A percentile compares a stretch with the other conserved stretches of the same genome.
Evolutionary conservation across 2,329 filamentous ascomycete species (phyloP).

Genomic region (Penicillium olsonii): DNA sequence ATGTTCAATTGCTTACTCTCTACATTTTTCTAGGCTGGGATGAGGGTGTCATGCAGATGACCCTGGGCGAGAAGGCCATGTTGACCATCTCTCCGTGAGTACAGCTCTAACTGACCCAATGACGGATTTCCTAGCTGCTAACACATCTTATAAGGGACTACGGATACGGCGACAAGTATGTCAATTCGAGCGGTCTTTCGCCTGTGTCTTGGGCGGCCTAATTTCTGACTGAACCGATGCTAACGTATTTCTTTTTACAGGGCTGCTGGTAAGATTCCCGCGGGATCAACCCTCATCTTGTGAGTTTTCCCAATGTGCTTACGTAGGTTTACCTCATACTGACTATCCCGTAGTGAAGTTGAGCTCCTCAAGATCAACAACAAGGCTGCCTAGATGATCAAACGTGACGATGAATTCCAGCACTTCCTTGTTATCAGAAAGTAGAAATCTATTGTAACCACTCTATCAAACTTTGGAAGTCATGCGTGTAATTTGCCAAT

Average conservation of each 20-base stretch:
- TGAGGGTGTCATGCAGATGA: conserved; percentile 80
- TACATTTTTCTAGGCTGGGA: conserved; percentile 64
- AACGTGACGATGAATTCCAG: too few species aligned
- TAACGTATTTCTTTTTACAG: conserved; percentile 13
- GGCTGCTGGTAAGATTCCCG: conserved; percentile 58
- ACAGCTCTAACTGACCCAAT: background rate
- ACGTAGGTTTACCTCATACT: background rate
- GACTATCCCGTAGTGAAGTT: conserved; percentile 57
- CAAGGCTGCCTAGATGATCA: conserved; percentile 43
- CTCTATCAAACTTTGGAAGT: too few species aligned
- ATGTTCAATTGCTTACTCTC: background rate
- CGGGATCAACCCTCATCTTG: conserved; percentile 75
- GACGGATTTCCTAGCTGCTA: background rate
- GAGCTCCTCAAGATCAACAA: conserved; percentile 66
- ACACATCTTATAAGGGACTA: conserved; percentile 26
- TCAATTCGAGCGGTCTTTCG: conserved; percentile 5
- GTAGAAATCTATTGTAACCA: too few species aligned
- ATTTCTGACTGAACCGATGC: background rate
- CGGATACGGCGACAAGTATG: conserved; percentile 42
- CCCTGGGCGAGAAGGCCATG: conserved; percentile 81
- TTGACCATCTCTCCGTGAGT: conserved; percentile 76
- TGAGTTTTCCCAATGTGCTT: conserved; percentile 51
- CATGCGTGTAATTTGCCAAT: too few species aligned
- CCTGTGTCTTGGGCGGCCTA: background rate
- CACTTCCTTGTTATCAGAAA: too few species aligned